Percentiles rank a stretch among this genome's conserved stretches.
Conservation (phyloP, 306 rosid species). For the Vicia sativa region DNA sequence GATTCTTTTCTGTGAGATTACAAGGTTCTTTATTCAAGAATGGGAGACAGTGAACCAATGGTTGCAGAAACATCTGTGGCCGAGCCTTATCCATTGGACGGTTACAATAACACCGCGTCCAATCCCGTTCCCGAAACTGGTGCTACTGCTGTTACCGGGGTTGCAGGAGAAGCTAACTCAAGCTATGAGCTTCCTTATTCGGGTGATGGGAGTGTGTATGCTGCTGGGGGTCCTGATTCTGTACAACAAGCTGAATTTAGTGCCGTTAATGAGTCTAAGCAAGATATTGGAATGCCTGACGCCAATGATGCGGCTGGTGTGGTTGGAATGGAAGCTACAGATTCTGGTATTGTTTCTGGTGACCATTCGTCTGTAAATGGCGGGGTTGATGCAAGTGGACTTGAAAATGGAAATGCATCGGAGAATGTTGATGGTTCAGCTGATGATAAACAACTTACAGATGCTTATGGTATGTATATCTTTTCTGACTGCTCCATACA, state of each 20-base stretch:
- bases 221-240: constrained; percentile 54
- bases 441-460: constrained; percentile 65
- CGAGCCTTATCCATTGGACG: constrained; percentile 50
- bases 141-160: constrained; percentile 30
- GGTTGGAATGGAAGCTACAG: constrained; percentile 44
- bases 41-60: constrained; percentile 80
- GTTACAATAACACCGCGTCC: constrained; percentile 49
- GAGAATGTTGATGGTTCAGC: constrained; percentile 51
- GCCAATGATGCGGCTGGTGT: constrained; percentile 41
- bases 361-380: constrained; percentile 65
- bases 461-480: constrained; percentile 64
- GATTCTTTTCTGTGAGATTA: constrained; percentile 36
- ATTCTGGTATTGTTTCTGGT: constrained; percentile 39
- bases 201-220: constrained; percentile 51
- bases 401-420: constrained; percentile 64
- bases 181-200: constrained; percentile 41
- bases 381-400: constrained; percentile 35
- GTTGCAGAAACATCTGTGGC: constrained; percentile 59
- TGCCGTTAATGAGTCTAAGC: constrained; percentile 44
- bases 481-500: background rate
- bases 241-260: constrained; percentile 54
- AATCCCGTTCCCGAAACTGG: constrained; percentile 47
- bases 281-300: constrained; percentile 43
- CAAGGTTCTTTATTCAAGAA: constrained; percentile 28
- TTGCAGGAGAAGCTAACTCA: constrained; percentile 51